These are phyloP conservation scores for Rhynchosporium agropyri DNA, from an alignment of 2,329 filamentous ascomycete genomes.

Conservation along the genomic window DNA sequence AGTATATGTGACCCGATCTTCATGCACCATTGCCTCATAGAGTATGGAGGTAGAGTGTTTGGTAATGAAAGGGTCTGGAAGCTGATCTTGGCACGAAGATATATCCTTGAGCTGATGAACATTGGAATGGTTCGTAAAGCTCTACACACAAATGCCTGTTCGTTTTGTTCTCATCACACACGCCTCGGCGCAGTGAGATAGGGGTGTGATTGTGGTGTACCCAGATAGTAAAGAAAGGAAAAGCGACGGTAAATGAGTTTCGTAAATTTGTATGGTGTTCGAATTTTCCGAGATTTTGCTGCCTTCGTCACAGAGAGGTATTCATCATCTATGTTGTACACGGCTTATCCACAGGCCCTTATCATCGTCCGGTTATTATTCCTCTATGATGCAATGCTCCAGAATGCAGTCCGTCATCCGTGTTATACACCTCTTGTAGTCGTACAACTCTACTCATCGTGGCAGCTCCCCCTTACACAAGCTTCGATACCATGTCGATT, in stretches of 20 bases:
- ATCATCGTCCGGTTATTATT: slow-evolving; percentile 1
- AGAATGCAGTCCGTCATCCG: slow-evolving; percentile 9
- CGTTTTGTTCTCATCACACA: slow-evolving; percentile 24
- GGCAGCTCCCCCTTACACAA: slow-evolving; percentile 44
- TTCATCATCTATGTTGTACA: slow-evolving; percentile 15
- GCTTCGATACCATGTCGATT: slow-evolving; percentile 55
- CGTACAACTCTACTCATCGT: not conserved
- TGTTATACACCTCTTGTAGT: slow-evolving; percentile 5
- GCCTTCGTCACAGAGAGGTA: slow-evolving; percentile 7
- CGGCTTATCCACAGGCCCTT: not conserved
- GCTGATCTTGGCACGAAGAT: slow-evolving; percentile 54
- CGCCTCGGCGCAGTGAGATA: slow-evolving; percentile 5
- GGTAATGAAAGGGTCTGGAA: slow-evolving; percentile 58
- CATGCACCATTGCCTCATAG: slow-evolving; percentile 63
- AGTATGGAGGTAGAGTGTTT: slow-evolving; percentile 58
- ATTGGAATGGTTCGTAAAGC: slow-evolving; percentile 48
- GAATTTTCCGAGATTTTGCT: too few relatives aligned
- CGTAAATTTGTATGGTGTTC: slow-evolving; percentile 31
- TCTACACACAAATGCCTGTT: slow-evolving; percentile 56
- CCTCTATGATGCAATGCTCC: slow-evolving; percentile 11
- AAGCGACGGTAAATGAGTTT: slow-evolving; percentile 18
- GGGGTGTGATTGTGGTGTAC: not conserved
- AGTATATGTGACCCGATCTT: slow-evolving; percentile 52
- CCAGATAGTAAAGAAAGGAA: not conserved
- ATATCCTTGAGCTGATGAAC: slow-evolving; percentile 51